A percentile compares a stretch with the other conserved stretches of the same genome.
These are phyloP conservation scores for Termitomyces heimii DNA, from an alignment of 768 basidiomycete species.

Conservation along the genomic window DNA sequence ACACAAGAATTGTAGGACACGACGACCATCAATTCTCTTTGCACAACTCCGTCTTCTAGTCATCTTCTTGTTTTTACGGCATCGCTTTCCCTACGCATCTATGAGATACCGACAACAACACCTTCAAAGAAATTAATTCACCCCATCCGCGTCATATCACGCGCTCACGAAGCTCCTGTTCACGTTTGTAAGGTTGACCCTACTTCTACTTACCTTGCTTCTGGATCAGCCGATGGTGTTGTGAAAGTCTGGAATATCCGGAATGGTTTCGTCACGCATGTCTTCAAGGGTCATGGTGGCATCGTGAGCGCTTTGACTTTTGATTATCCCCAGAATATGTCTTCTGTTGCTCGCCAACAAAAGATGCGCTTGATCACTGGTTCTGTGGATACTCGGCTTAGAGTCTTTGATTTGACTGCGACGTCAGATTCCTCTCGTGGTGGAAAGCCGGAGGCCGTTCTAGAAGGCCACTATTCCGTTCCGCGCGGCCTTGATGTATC, in stretches of 20 bases:
- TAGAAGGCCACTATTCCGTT: conserved; percentile 95
- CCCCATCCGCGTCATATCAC: conserved; percentile 70
- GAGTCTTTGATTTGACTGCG: conserved; percentile 87
- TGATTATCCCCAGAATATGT: conserved; percentile 65
- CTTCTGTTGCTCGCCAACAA: conserved; percentile 36
- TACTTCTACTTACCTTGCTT: conserved; percentile 86
- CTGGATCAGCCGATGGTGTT: conserved; percentile 92
- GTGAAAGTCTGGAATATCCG: conserved; percentile 96
- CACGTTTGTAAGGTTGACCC: conserved; percentile 84
- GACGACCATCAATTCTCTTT: conserved; percentile 77
- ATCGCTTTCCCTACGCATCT: conserved; percentile 77
- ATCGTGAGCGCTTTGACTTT: conserved; percentile 89
- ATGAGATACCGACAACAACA: conserved; percentile 58
- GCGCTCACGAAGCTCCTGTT: conserved; percentile 91
- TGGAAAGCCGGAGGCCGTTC: conserved; percentile 66
- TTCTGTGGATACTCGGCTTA: conserved; percentile 85
- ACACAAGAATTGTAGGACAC: conserved; percentile 54
- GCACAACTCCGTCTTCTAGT: conserved; percentile 68
- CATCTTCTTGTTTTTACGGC: conserved; percentile 79
- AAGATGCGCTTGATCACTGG: conserved; percentile 84
- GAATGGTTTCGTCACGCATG: conserved; percentile 86
- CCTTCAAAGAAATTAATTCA: conserved; percentile 46
- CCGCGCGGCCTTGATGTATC: conserved; percentile 87
- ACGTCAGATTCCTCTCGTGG: conserved; percentile 48
- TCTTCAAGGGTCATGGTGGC: conserved; percentile 97